Evolutionary conservation across 192 early-diverging fungal genomes (phyloP), one percentile per base, ranked within the genome.

Genomic region (Diversispora eburnea): DNA sequence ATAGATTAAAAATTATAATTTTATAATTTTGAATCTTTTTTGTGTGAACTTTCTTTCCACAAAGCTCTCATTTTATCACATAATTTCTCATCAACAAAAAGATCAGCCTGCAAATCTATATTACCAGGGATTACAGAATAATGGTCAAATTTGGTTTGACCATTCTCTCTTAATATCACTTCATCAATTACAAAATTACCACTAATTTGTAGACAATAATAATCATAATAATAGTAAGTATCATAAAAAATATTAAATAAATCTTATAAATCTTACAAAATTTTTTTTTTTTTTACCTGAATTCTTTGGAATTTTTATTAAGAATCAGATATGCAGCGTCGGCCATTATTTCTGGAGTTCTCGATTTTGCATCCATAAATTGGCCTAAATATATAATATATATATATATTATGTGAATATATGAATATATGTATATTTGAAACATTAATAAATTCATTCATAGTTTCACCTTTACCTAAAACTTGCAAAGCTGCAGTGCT

Each of bases 171-270:
- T 77, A 95, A 82, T 43, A 95, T 80, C 65, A 88, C 68, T 81
- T 93, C 92, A 75, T 95, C 93, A n/a, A 95, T 85, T 61, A 84
- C 83, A 76, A 94, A 91, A 61, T 93, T 85, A 72, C 89, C 91
- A 41, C 77, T 84, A 49, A 33, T 33, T 33, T 33, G 25, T 33
- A 33, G 25, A 33, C 25, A n/a, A n/a, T n/a, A n/a, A n/a, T n/a
- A n/a, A n/a, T n/a, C n/a, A 33, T 33, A 33, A 33, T 33, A 33
- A 33, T 33, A 33, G 25, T 33, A 33, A 33, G 25, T 33, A 33
- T 33, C 0, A 33, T 33, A 33, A 33, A 33, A 33, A 33, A 33
- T 33, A 33, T 33, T 33, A 33, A 33, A 33, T 33, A 33, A 33
- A 33, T 33, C 25, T 33, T 33, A 33, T 2, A 33, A 33, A n/a